Conservation (phyloP, 2,329 filamentous ascomycete species). For the Botryotinia calthae region DNA sequence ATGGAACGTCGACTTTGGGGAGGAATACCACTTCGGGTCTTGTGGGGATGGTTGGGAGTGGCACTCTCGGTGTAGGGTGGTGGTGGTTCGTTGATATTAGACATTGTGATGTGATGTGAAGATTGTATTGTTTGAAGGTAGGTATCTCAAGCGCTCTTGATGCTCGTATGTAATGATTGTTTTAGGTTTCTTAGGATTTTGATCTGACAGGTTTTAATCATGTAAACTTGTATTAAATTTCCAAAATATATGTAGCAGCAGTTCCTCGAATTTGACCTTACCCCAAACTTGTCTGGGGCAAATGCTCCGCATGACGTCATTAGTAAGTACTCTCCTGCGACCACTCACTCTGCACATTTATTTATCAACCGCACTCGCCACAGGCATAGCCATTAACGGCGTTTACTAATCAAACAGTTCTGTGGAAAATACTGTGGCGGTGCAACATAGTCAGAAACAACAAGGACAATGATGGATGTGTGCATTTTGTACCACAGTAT, state of each 20-base stretch:
- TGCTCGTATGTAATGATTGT: neutral
- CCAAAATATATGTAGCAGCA: neutral
- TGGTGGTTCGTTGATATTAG: constrained; percentile 32
- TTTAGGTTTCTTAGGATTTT: neutral
- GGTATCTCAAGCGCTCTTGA: neutral
- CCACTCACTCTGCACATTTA: neutral
- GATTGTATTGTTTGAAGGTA: neutral
- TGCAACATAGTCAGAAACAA: neutral
- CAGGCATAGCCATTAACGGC: neutral
- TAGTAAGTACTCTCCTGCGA: neutral
- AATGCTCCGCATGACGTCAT: neutral
- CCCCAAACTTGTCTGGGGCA: neutral
- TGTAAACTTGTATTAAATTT: neutral
- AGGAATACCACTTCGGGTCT: constrained; percentile 52
- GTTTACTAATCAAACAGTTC: neutral
- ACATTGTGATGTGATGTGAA: constrained; percentile 8
- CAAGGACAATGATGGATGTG: neutral
- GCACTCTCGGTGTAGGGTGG: constrained; percentile 40
- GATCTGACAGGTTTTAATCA: neutral
- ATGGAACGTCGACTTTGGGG: constrained; percentile 53
- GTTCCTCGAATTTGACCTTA: neutral
- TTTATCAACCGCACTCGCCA: neutral
- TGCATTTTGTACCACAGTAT: neutral
- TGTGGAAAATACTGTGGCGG: neutral
- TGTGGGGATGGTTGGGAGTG: constrained; percentile 33